Evolutionary conservation across 31 red algal genomes (phyloP).

Genomic region (Porphyra umbilicalis): DNA sequence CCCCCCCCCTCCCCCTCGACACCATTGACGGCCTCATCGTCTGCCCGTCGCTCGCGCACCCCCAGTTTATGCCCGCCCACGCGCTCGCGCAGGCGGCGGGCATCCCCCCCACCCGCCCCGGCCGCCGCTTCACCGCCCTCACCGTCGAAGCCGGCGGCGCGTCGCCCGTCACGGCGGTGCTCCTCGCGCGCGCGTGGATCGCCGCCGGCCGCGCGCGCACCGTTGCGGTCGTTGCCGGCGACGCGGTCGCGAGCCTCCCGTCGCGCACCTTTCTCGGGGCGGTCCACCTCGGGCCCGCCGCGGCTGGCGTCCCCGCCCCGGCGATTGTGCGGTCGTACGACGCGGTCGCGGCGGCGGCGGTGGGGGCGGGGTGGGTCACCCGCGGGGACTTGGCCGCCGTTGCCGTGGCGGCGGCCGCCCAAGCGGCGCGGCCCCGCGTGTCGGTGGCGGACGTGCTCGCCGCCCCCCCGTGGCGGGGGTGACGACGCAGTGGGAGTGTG

Average conservation of each 20-base stretch:
- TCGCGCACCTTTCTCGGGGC: background rate
- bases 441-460: background rate
- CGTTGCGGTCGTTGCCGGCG: background rate
- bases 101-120: background rate
- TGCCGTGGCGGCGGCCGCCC: background rate
- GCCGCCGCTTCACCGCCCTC: background rate
- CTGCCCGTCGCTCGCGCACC: background rate
- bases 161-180: background rate
- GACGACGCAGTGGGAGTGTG: background rate
- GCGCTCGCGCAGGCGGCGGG: background rate
- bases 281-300: background rate
- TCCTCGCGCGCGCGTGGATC: background rate
- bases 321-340: background rate
- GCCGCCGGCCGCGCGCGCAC: background rate
- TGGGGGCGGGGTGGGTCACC: background rate
- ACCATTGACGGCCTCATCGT: background rate
- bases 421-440: background rate
- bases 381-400: background rate
- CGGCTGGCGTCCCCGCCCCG: background rate
- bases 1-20: background rate
- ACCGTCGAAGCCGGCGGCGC: background rate
- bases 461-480: background rate
- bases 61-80: background rate
- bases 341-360: background rate
- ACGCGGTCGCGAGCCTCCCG: background rate